Evolutionary conservation across 805 yeast genomes (phyloP).

Genomic region (Wickerhamomyces silvicola): DNA sequence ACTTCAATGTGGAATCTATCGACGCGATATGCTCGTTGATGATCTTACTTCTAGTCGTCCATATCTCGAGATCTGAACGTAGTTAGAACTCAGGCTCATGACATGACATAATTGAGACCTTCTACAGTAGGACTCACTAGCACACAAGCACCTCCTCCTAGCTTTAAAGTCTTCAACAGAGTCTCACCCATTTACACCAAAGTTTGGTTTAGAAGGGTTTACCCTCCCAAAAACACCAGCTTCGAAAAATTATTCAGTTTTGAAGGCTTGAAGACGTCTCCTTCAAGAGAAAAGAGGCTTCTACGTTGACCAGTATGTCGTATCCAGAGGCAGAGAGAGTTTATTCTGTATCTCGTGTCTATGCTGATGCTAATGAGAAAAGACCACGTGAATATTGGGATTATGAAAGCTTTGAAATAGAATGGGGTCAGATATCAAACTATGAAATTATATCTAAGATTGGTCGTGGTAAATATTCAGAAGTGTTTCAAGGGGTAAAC

Average conservation of each 20-base stretch:
- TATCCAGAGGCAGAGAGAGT: constrained; percentile 24
- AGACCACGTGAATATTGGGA: constrained; percentile 80
- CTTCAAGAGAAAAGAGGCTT: not conserved
- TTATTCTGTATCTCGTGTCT: constrained; percentile 53
- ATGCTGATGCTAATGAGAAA: constrained; percentile 64
- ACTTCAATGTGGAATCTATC: constrained; percentile 4
- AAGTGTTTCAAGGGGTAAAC: constrained; percentile 83
- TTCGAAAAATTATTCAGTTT: not conserved
- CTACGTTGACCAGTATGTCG: constrained; percentile 5
- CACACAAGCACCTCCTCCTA: not conserved
- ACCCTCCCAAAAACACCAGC: not conserved
- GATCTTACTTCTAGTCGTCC: constrained; percentile 22
- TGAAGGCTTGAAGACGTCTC: not conserved
- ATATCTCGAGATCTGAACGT: constrained; percentile 16
- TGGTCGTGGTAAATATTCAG: constrained; percentile 94
- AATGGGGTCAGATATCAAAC: constrained; percentile 54
- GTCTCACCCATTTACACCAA: constrained; percentile 8
- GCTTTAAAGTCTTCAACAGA: constrained; percentile 11
- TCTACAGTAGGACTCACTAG: constrained; percentile 3
- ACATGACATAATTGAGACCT: not conserved
- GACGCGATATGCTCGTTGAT: constrained; percentile 14
- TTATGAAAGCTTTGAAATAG: constrained; percentile 60
- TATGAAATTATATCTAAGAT: constrained; percentile 79
- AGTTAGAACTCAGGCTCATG: not conserved
- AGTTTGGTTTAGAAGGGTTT: not conserved